Conservation (phyloP, 441 rosid genomes). For the Biscutella laevigata region DNA sequence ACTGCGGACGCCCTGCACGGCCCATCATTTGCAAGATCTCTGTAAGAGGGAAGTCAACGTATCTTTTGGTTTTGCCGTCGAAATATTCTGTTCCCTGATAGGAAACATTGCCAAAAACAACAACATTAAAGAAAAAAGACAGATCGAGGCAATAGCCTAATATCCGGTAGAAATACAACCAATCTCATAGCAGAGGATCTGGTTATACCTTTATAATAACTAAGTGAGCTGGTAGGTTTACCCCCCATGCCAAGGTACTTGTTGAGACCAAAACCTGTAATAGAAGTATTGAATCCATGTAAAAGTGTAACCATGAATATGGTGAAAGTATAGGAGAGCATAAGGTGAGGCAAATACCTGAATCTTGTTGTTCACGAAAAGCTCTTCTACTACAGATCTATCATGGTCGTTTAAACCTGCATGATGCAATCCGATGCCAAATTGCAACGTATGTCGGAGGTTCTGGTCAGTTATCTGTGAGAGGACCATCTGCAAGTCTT, state of each 20-base stretch:
- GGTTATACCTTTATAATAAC: constrained; percentile 84
- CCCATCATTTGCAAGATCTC: constrained; percentile 99
- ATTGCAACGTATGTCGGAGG: constrained; percentile 89
- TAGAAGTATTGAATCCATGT: constrained; percentile 14
- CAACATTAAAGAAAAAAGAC: background rate
- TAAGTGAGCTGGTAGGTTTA: constrained; percentile 95
- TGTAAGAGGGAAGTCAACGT: constrained; percentile 95
- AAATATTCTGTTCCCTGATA: constrained; percentile 93
- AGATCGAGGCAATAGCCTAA: background rate
- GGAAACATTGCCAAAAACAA: constrained; percentile 9
- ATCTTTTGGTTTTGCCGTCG: constrained; percentile 95
- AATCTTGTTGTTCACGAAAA: constrained; percentile 90
- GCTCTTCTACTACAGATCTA: constrained; percentile 92
- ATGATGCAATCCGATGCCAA: constrained; percentile 97
- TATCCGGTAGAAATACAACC: background rate
- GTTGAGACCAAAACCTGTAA: constrained; percentile 89
- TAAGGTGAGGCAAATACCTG: constrained; percentile 46
- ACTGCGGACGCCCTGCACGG: constrained; percentile 99
- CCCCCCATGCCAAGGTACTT: constrained; percentile 98
- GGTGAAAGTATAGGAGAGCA: constrained; percentile 3
- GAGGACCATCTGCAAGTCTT: constrained; percentile 90
- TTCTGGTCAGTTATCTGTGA: constrained; percentile 93
- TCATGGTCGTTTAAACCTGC: constrained; percentile 97
- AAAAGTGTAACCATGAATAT: background rate
- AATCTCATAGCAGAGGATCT: constrained; percentile 11